Conservation (phyloP, 345 rosid species). For the Eucalyptus cladocalyx region DNA sequence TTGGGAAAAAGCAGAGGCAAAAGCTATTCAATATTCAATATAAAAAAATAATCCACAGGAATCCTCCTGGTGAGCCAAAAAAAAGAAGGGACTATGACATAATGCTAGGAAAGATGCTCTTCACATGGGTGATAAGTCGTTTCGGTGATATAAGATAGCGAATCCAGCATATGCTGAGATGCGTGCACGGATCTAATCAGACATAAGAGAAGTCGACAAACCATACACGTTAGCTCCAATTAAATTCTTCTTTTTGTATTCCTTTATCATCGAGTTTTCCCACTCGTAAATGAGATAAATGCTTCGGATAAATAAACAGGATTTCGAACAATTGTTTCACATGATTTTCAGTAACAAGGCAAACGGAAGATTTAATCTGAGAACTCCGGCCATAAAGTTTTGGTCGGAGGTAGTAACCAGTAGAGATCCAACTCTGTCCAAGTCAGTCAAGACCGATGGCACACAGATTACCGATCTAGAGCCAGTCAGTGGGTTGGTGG, state of each 20-base stretch:
- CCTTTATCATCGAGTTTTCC: not conserved
- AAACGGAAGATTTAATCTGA: not conserved
- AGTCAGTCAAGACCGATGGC: not conserved
- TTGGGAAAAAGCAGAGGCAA: not conserved
- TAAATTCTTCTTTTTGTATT: not conserved
- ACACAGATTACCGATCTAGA: not conserved
- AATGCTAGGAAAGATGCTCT: not conserved
- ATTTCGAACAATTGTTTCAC: not conserved
- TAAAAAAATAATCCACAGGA: not conserved
- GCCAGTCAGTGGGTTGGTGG: not conserved
- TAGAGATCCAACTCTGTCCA: not conserved
- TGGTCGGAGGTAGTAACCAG: not conserved
- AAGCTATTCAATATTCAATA: not conserved
- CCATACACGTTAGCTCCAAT: not conserved
- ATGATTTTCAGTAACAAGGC: not conserved
- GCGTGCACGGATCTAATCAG: not conserved
- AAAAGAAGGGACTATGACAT: not conserved
- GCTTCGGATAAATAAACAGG: not conserved
- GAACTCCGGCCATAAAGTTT: not conserved
- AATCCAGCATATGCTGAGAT: not conserved
- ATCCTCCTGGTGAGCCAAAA: not conserved
- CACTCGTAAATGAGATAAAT: not conserved
- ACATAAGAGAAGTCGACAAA: not conserved
- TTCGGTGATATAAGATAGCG: not conserved
- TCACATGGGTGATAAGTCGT: not conserved